A percentile compares a stretch with the other conserved stretches of the same genome.
Conservation (phyloP, 2,329 filamentous ascomycete genomes). For the Colletotrichum camelliae region DNA sequence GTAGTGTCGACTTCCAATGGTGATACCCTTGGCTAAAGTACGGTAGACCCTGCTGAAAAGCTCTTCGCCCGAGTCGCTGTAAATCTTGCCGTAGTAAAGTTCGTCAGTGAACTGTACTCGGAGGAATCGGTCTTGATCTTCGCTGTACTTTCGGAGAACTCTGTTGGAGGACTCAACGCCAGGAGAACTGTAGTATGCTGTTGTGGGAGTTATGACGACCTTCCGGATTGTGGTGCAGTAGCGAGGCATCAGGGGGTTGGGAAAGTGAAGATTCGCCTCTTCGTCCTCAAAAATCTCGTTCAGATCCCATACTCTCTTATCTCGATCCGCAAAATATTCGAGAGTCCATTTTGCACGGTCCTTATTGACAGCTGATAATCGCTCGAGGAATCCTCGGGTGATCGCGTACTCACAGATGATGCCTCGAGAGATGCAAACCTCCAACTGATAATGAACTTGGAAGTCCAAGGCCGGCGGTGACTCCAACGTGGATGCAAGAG, state of each 20-base stretch:
- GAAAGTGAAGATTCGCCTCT: conserved; percentile 51
- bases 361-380: conserved; percentile 52
- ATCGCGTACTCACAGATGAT: conserved; percentile 80
- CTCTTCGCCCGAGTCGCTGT: conserved; percentile 54
- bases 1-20: conserved; percentile 81
- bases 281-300: conserved; percentile 71
- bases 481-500: conserved; percentile 46
- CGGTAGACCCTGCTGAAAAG: conserved; percentile 77
- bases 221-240: conserved; percentile 81
- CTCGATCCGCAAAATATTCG: conserved; percentile 74
- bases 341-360: conserved; percentile 69
- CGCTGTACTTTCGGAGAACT: conserved; percentile 76
- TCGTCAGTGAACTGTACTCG: conserved; percentile 92
- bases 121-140: conserved; percentile 78
- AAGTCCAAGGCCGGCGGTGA: conserved; percentile 62
- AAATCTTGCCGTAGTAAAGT: conserved; percentile 64
- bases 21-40: conserved; percentile 78
- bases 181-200: conserved; percentile 78
- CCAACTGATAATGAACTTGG: conserved; percentile 84
- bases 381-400: conserved; percentile 67
- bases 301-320: conserved; percentile 68
- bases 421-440: conserved; percentile 87
- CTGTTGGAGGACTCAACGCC: conserved; percentile 87
- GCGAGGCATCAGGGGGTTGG: conserved; percentile 61
- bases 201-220: conserved; percentile 82